These are phyloP conservation scores for Microstegium vimineum DNA, from an alignment of 176 grass and related monocot genomes.

Conservation along the genomic window DNA sequence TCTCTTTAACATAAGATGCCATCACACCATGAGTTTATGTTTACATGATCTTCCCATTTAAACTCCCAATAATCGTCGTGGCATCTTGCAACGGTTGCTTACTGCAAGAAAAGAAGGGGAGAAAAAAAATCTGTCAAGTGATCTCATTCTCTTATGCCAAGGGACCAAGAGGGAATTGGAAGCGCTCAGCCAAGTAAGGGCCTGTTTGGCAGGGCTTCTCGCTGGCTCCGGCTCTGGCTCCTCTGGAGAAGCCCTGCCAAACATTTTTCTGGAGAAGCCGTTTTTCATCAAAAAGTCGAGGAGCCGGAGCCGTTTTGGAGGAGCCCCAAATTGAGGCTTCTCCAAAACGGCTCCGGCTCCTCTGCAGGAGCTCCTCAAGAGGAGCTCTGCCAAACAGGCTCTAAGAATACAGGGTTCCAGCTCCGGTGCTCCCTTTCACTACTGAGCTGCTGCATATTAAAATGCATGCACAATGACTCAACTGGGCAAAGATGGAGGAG, in stretches of 20 bases:
- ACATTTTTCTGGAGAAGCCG: too few relatives aligned
- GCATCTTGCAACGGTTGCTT: constrained; percentile 6
- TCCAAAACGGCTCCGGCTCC: too few relatives aligned
- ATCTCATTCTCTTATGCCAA: neutral
- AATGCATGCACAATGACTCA: neutral
- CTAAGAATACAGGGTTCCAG: neutral
- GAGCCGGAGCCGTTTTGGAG: too few relatives aligned
- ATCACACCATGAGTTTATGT: constrained; percentile 16
- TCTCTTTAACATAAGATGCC: constrained; percentile 14
- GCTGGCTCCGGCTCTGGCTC: too few relatives aligned
- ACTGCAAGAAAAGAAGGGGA: neutral
- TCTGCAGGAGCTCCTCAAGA: too few relatives aligned
- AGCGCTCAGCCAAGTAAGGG: neutral
- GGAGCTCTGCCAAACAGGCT: too few relatives aligned
- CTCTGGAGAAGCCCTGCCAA: too few relatives aligned
- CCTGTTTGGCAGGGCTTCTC: too few relatives aligned
- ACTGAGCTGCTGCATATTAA: neutral
- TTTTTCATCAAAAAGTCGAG: too few relatives aligned
- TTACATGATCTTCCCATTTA: constrained; percentile 6
- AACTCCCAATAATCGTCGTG: neutral
- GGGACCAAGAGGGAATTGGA: neutral
- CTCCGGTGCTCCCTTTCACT: neutral
- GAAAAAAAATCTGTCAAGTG: neutral
- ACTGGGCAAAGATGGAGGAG: neutral
- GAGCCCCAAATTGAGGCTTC: too few relatives aligned